Base-by-base conservation (phyloP, 2,329 filamentous ascomycete genomes). In the Penicillium polonicum region DNA sequence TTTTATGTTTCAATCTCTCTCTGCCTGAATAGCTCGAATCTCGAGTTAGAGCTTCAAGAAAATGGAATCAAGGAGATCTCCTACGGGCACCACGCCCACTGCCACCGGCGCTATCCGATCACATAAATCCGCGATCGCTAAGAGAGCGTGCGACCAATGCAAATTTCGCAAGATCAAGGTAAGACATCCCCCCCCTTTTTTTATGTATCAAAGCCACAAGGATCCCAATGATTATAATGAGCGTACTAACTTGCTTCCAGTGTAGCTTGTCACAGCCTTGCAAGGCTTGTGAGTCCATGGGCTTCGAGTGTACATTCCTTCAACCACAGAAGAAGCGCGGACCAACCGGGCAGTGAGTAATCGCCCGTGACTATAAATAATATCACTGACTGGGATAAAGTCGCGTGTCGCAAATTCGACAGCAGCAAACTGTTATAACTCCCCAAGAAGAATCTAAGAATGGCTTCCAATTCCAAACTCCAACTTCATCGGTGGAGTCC, bases 91-190 rank as follows among this genome's bases (percentile, higher is more conserved):
- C 21, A 33, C 33, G 7, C 15, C 33, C 3, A 50, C 52, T 49
- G 23, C 60, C 25, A 52, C 65, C 10, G 60, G 63, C 3, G 52
- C 67, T 19, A 68, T 70, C 42, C 69, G 69, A 45, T 60, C 67
- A 4, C 66, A 61, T 49, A 70, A 67, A 56, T 57, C 25, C 51
- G 61, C 29, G 31, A 68, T 70, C 48, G 69, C 69, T 12, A 72
- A 70, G 58, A 61, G 75, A n/a, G 75, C 76, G 1, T 78, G 76
- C 59, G 76, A 78, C 58, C 73, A 76, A 54, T 78, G 76, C 69
- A 76, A 74, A 55, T 66, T 74, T 35, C 70, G 71, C 59, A 75
- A 72, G 63, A 73, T 68, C 66, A 78, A 69, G 72, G 72, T 67
- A 66, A 56, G 44, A 42, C 42, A 54, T 48, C 12, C 12, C 23